These are phyloP conservation scores for Rhizophora apiculata DNA, from an alignment of 345 rosid species.

Conservation along the genomic window DNA sequence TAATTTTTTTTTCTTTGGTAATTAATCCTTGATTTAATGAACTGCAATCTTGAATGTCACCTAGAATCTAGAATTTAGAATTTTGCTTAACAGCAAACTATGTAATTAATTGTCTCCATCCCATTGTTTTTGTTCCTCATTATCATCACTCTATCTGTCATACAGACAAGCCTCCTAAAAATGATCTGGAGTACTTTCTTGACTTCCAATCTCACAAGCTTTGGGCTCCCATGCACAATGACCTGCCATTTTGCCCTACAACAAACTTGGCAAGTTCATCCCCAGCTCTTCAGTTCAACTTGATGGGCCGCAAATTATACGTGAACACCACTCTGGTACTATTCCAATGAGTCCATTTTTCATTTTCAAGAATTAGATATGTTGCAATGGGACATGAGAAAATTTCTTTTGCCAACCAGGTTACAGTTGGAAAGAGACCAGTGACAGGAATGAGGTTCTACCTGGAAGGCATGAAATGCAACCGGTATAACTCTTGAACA, in stretches of 20 bases:
- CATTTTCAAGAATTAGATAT: not conserved
- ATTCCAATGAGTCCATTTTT: not conserved
- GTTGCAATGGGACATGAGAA: not conserved
- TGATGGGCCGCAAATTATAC: constrained; percentile 85
- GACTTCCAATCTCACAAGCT: constrained; percentile 69
- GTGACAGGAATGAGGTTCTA: constrained; percentile 81
- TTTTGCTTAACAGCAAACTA: too few species aligned
- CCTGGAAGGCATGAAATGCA: constrained; percentile 91
- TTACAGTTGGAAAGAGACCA: constrained; percentile 49
- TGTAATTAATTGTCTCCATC: too few species aligned
- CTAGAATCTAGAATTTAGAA: too few species aligned
- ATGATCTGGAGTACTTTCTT: constrained; percentile 66
- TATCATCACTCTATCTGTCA: too few species aligned
- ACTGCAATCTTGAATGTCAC: too few species aligned
- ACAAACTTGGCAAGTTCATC: constrained; percentile 50
- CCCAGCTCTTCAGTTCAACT: constrained; percentile 60
- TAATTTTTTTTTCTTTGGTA: too few species aligned
- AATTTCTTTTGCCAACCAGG: constrained; percentile 34
- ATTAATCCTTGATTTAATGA: too few species aligned
- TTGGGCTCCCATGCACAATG: constrained; percentile 95
- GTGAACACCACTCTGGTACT: constrained; percentile 73
- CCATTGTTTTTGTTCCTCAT: too few species aligned
- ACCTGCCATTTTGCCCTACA: constrained; percentile 74
- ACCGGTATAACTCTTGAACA: constrained; percentile 44
- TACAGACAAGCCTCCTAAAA: constrained; percentile 83